Evolutionary conservation across 1,139 yeast genomes (phyloP), one percentile per base, ranked within the genome.

Genomic region (Geotrichum siamense): DNA sequence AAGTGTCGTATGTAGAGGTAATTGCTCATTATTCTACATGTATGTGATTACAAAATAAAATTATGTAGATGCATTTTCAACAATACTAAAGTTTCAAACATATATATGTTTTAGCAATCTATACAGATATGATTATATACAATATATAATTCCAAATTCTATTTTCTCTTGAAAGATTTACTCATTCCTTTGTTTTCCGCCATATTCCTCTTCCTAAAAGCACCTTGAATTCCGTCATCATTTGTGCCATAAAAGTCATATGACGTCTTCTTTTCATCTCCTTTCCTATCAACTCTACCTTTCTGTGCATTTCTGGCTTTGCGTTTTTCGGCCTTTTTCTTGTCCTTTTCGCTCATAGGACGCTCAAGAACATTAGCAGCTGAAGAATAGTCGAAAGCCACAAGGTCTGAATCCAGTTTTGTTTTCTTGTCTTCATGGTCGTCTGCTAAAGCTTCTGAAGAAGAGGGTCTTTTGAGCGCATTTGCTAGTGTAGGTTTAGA

Each of bases 301-400:
- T 16, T 12, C n/a, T 33, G 37, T n/a, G 37, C 37, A 10, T 33
- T 12, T 16, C 19, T 33, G 5, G 37, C 37, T 16, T 33, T 33
- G 5, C 37, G 25, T 26, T 33, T 33, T 22, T 33, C 37, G 15
- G 8, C 9, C 17, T n/a, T 19, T 13, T 26, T 5, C 13, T 16
- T 12, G 9, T 33, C 37, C 19, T 33, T 33, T 4, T 33, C 37
- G 16, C 16, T 10, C 27, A 21, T 33, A 8, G 37, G 16, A 22
- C 37, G 37, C 5, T 19, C 31, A 12, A 47, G 41, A 21, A 47
- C 50, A 4, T 44, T 33, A 3, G 45, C 41, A 3, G 50, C 50
- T 3, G 30, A 19, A 17, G 30, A 32, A 19, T 43, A 47, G 33
- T 47, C 45, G 13, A 44, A 47, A 6, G 48, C 43, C 6, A 39